These are phyloP conservation scores for Pseudopithomyces chartarum DNA, from an alignment of 2,329 filamentous ascomycete species.

Conservation along the genomic window DNA sequence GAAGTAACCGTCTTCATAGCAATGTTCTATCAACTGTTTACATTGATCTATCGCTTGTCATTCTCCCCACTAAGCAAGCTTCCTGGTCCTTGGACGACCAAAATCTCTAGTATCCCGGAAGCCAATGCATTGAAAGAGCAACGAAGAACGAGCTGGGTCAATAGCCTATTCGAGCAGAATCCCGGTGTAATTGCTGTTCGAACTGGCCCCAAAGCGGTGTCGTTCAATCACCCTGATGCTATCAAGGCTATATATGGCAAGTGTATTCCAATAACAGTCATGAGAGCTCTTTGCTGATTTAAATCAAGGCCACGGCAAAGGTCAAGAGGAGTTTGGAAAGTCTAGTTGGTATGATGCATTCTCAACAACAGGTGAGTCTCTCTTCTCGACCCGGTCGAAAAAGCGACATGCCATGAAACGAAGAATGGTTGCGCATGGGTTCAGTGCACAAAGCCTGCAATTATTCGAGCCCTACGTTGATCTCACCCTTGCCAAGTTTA, in stretches of 20 bases:
- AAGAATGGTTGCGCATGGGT: slow-evolving; percentile 21
- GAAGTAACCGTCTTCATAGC: neutral
- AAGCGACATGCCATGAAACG: slow-evolving; percentile 20
- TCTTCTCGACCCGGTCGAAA: slow-evolving; percentile 22
- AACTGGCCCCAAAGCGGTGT: slow-evolving; percentile 18
- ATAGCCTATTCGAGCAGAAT: slow-evolving; percentile 13
- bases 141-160: slow-evolving; percentile 16
- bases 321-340: slow-evolving; percentile 16
- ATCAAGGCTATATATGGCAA: slow-evolving; percentile 22
- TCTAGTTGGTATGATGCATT: slow-evolving; percentile 23
- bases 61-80: slow-evolving; percentile 19
- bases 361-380: slow-evolving; percentile 20
- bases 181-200: slow-evolving; percentile 16
- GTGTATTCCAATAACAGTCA: neutral
- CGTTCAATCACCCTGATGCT: slow-evolving; percentile 23
- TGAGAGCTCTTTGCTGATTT: neutral
- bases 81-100: slow-evolving; percentile 17
- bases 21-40: slow-evolving; percentile 4
- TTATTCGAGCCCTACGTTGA: slow-evolving; percentile 20
- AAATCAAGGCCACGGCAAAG: slow-evolving; percentile 15
- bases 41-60: slow-evolving; percentile 13
- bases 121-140: slow-evolving; percentile 18
- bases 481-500: slow-evolving; percentile 14
- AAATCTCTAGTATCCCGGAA: slow-evolving; percentile 17
- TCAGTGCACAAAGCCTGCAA: slow-evolving; percentile 16